Evolutionary conservation across 1,284 basidiomycete species (phyloP), one percentile per base, ranked within the genome.

Genomic region (Agaricales sp.): DNA sequence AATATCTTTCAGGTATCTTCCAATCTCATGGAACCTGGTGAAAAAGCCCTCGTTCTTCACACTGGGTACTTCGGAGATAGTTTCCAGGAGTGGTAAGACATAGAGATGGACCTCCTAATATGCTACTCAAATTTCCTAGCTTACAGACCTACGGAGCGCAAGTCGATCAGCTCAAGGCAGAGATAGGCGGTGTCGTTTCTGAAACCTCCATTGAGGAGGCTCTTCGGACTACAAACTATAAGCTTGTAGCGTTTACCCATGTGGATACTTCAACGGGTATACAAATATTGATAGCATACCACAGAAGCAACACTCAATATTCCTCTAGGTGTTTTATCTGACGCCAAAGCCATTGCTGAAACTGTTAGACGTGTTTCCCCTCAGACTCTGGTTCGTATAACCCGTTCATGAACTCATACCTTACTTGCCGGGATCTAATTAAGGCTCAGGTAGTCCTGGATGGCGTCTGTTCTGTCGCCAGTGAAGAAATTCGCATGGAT

Each of bases 401-500:
- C 20, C 54, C 50, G 45, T 52, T 50, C 50, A 26, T 2, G 52
- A 18, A 6, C 16, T 43, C 46, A 19, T 44, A 22, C 3, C n/a
- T 24, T 30, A 12, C 35, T 43, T n/a, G n/a, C 19, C 47, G 49
- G 54, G 53, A 50, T 45, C 13, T 41, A 22, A 24, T 43, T 16
- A 35, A 46, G 35, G 26, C 46, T 16, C 48, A 78, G 82, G 70
- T 97, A 49, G 74, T 92, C 18, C 72, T 95, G 51, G 95, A 99
- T 63, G 92, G 82, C 39, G 96, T 99, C 23, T 99, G 96, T 70
- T 86, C 92, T 4, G 93, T 98, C 12, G 95, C 89, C 0, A 93
- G 87, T 57, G 95, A 99, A 65, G 92, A 98, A 66, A 95, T 99
- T 59, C 81, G 76, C 50, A 86, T 97, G 73, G 95, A 98, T 58